Percentiles rank a stretch among this genome's conserved stretches.
These are phyloP conservation scores for Epipyxis sp. DNA, from an alignment of 108 stramenopile species.

Conservation along the genomic window DNA sequence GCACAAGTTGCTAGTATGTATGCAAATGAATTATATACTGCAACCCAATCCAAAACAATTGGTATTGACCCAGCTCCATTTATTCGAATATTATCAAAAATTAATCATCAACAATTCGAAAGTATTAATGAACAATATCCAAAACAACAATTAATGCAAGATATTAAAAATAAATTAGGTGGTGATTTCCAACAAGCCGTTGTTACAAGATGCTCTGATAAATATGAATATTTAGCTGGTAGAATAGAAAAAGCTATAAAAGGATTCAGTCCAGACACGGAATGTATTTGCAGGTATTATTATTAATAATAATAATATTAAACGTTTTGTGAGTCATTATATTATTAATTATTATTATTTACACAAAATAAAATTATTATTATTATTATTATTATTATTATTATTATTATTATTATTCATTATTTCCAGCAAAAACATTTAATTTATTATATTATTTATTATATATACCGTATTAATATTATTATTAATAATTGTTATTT, in stretches of 20 bases:
- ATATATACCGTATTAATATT: no score
- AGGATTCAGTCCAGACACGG: conserved; percentile 3
- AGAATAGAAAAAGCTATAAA: not conserved
- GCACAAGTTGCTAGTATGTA: not conserved
- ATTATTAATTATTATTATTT: no score
- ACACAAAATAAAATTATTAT: no score
- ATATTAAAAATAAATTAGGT: conserved; percentile 3
- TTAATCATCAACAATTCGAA: not conserved
- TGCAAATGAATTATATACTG: conserved; percentile 3
- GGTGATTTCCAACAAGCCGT: conserved; percentile 21
- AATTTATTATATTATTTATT: no score
- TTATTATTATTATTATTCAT: no score
- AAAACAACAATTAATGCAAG: not conserved
- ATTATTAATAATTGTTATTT: no score
- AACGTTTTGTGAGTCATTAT: not conserved
- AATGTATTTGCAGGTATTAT: not conserved
- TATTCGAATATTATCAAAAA: conserved; percentile 13
- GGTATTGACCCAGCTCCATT: conserved; percentile 14
- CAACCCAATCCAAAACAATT: not conserved
- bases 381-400: no score
- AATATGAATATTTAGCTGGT: conserved; percentile 7
- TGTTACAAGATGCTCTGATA: conserved; percentile 8
- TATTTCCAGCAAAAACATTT: no score
- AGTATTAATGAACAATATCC: conserved; percentile 18
- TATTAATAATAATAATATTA: not conserved